Evolutionary conservation across 139 green algal species (phyloP), one percentile per base, ranked within the genome.

Genomic region (Edaphochlamys debaryana): DNA sequence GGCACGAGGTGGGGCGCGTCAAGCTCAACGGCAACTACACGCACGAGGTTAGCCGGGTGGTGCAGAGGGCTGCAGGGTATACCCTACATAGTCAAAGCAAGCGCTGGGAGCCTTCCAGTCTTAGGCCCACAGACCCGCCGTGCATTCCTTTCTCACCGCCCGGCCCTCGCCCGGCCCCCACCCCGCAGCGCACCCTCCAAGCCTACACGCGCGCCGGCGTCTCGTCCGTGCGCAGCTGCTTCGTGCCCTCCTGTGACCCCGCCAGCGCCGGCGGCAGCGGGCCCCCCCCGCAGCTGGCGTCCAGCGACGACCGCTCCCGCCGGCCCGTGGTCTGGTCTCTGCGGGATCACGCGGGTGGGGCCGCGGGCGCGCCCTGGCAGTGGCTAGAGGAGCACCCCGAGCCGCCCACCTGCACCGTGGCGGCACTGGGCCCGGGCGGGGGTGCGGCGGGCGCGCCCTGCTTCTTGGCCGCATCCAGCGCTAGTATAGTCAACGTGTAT

Each of bases 271-370:
- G n/a, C n/a, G n/a, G n/a, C n/a, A n/a, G n/a, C n/a, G n/a, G n/a
- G n/a, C n/a, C n/a, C n/a, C n/a, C n/a, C n/a, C 17, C 70, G 74
- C 74, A 62, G 17, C 74, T 80, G 40, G 74, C 56, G 9, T 62
- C 74, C 11, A 80, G 58, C 17, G 74, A 80, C 38, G 56, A 70
- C 29, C 45, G 38, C 38, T 45, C 74, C 2, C 29, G 40, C 25
- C 27, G 36, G 30, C 74, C 74, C 1, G 38, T 80, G 1, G n/a
- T 80, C n/a, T 80, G 58, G 56, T 69, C 74, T 1, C 56, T 80
- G 29, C 29, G 72, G 1, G n/a, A 22, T 13, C 32, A 32, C 50
- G 19, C 48, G n/a, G n/a, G n/a, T 15, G 72, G 72, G 20, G 23
- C 32, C 22, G 72, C 34, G 23, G 72, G 36, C 29, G 34, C 1